Conservation (phyloP, 2,329 filamentous ascomycete genomes). For the Venturia asperata region DNA sequence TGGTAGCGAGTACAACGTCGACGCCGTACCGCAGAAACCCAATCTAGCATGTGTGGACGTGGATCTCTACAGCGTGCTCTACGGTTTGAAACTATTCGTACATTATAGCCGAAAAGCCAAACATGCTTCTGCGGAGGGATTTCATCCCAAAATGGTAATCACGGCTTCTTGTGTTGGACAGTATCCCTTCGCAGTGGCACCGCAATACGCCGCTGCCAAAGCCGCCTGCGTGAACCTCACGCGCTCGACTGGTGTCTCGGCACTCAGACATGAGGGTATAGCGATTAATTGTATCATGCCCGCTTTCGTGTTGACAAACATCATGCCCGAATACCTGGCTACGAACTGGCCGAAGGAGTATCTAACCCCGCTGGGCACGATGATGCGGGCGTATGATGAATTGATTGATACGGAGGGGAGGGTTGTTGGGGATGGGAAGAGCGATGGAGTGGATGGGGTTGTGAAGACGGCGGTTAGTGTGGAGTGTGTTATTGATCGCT, state of each 20-base stretch:
- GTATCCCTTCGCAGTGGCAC: slow-evolving; percentile 3
- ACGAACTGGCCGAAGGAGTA: slow-evolving; percentile 29
- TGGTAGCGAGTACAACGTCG: neutral
- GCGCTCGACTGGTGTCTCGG: slow-evolving; percentile 21
- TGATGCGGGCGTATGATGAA: slow-evolving; percentile 30
- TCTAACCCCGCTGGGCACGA: slow-evolving; percentile 32
- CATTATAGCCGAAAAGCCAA: neutral
- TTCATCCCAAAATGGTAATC: slow-evolving; percentile 12
- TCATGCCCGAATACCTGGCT: slow-evolving; percentile 27
- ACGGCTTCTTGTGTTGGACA: slow-evolving; percentile 11
- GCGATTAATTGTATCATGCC: slow-evolving; percentile 34
- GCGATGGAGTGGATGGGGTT: slow-evolving; percentile 5
- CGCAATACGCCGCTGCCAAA: slow-evolving; percentile 21
- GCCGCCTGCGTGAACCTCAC: slow-evolving; percentile 29
- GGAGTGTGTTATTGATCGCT: neutral
- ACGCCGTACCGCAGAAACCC: slow-evolving; percentile 5
- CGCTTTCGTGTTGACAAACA: slow-evolving; percentile 30
- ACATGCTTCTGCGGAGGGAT: neutral
- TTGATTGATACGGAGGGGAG: neutral
- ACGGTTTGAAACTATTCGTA: neutral
- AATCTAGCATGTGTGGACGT: slow-evolving; percentile 11
- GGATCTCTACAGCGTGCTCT: neutral
- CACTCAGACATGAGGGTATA: slow-evolving; percentile 26
- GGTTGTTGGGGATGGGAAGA: slow-evolving; percentile 7
- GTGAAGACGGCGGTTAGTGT: slow-evolving; percentile 12